Percentiles rank a stretch among this genome's conserved stretches.
Conservation (phyloP, 164 flowering plant species). For the Vitis labrusca region DNA sequence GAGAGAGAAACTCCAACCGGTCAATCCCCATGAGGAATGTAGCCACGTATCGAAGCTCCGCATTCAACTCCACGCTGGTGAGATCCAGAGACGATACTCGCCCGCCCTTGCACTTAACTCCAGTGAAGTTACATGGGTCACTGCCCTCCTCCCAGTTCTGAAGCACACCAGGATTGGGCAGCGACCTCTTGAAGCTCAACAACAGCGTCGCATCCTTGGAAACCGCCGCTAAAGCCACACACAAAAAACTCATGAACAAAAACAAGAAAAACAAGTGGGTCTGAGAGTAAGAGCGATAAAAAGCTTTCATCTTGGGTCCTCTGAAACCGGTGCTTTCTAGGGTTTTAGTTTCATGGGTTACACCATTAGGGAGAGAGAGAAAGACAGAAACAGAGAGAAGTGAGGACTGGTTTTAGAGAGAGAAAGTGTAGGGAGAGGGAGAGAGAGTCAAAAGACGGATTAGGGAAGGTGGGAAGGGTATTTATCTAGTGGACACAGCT, state of each 20-base stretch:
- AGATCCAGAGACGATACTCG: conserved; percentile 64
- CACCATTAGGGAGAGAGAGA: no score
- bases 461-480: conserved; percentile 44
- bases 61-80: conserved; percentile 19
- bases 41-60: conserved; percentile 46
- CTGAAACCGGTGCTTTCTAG: no score
- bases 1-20: conserved; percentile 37
- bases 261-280: no score
- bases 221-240: no score
- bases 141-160: conserved; percentile 41
- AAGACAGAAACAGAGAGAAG: not conserved
- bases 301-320: conserved; percentile 2
- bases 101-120: conserved; percentile 51
- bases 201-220: conserved; percentile 36
- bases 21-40: conserved; percentile 41
- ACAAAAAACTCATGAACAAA: no score
- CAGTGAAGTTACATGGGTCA: conserved; percentile 56
- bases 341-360: no score
- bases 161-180: conserved; percentile 37
- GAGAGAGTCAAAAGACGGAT: conserved; percentile 38
- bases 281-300: conserved; percentile 3
- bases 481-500: conserved; percentile 66
- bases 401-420: conserved; percentile 20
- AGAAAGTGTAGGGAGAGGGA: conserved; percentile 13
- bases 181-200: conserved; percentile 50